Base-by-base conservation (phyloP, 148 eudicot species). In the Vaccinium macrocarpon region DNA sequence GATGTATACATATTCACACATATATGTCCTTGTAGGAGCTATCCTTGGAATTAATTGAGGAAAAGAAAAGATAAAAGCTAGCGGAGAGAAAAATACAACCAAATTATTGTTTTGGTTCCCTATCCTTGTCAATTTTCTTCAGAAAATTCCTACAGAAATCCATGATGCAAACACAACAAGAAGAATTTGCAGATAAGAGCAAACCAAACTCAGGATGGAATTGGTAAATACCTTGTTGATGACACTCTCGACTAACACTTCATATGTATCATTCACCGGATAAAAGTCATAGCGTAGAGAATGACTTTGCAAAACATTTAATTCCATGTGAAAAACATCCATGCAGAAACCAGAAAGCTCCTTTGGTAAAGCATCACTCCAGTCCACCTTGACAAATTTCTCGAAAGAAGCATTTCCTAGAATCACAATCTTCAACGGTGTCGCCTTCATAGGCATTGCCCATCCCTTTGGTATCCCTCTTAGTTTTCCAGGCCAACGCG, bases 401-500 rank as follows among this genome's bases (percentile, higher is more conserved):
- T 91, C 86, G 35, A 91, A 92, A 25, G 82, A 6, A 29, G 92
- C 49, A 2, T 56, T 79, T 6, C 87, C 91, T 7, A 91, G 92
- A 52, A 90, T 83, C 57, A 89, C 94, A 70, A 92, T 88, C 77
- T 77, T 89, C 82, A 90, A 38, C 10, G 85, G 85, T 78, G 76
- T 86, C 55, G 81, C 86, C 10, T 84, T 52, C 16, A 55, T 85
- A 32, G 91, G 89, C 91, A 92, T 88, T 66, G 86, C 87, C 92
- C 91, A 90, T 66, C 94, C 94, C 81, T 84, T 90, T 0, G 94
- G 92, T 0, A 79, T 64, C 64, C 86, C 35, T 12, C 76, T 80
- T 19, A 89, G 53, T 2, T 88, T 84, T 21, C 91, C 91, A 8
- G 94, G 92, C 94, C 94, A 91, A 79, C 55, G 80, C 1, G 90